A percentile compares a stretch with the other conserved stretches of the same genome.
These are phyloP conservation scores for Isatis lusitanica DNA, from an alignment of 441 rosid species.

Conservation along the genomic window DNA sequence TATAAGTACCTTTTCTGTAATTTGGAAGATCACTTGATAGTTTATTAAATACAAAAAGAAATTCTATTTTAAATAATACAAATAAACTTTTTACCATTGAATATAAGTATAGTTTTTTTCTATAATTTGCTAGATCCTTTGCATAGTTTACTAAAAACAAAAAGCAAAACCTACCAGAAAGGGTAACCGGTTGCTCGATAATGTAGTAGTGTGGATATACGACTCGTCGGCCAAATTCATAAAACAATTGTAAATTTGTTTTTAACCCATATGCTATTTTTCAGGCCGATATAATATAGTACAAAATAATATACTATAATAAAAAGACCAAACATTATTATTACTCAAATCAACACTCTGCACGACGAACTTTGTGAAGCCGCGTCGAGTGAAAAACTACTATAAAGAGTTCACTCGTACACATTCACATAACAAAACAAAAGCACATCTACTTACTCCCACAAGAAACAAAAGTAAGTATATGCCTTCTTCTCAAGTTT, in stretches of 20 bases:
- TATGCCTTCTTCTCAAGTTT: background rate
- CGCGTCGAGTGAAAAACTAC: slow-evolving; percentile 4
- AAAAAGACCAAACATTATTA: background rate
- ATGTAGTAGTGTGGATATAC: background rate
- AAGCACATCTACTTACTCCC: background rate
- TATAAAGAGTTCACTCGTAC: slow-evolving; percentile 31
- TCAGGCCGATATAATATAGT: background rate
- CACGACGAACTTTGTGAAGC: slow-evolving; percentile 12
- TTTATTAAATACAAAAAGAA: too few relatives aligned
- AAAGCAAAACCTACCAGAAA: background rate
- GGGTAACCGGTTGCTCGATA: background rate
- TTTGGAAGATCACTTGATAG: too few relatives aligned
- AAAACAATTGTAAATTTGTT: background rate
- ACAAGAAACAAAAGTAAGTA: background rate
- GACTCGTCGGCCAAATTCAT: background rate
- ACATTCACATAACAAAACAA: slow-evolving; percentile 21
- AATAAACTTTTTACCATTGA: background rate
- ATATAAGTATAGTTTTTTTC: background rate
- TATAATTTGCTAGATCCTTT: background rate
- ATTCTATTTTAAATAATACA: background rate
- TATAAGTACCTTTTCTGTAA: too few relatives aligned
- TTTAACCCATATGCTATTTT: slow-evolving; percentile 12
- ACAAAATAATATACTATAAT: background rate
- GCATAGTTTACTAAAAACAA: background rate
- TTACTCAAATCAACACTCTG: background rate